Evolutionary conservation across 352 stramenopile genomes (phyloP).

Genomic region (Pythium monospermum): DNA sequence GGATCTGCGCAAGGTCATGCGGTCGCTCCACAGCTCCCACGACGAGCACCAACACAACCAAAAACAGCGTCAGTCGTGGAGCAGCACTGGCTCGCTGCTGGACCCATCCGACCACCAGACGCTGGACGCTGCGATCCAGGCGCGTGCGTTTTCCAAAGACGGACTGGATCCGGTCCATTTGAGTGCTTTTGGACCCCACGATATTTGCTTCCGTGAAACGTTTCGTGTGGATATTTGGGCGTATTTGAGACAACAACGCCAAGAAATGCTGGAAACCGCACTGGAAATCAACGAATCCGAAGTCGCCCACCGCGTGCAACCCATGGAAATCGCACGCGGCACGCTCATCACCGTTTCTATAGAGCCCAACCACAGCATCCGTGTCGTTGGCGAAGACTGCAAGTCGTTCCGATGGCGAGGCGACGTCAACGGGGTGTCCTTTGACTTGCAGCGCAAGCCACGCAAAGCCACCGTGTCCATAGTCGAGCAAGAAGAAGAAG

Average conservation of each 20-base stretch:
- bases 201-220: constrained; percentile 33
- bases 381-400: constrained; percentile 38
- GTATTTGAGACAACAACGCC: constrained; percentile 57
- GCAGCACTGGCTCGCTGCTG: background rate
- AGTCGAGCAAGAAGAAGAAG: constrained; percentile 5
- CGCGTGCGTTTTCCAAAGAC: constrained; percentile 11
- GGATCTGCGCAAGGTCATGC: constrained; percentile 30
- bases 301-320: constrained; percentile 39
- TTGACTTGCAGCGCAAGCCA: constrained; percentile 41
- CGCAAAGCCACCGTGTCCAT: too few species aligned
- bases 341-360: constrained; percentile 61
- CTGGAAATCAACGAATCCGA: constrained; percentile 48
- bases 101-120: background rate
- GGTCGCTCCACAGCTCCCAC: constrained; percentile 39
- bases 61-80: too few species aligned
- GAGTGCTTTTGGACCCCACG: constrained; percentile 46
- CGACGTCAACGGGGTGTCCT: constrained; percentile 53
- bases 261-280: constrained; percentile 55
- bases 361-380: constrained; percentile 34
- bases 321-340: constrained; percentile 45
- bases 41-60: background rate
- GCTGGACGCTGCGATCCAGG: constrained; percentile 9
- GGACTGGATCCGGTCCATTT: constrained; percentile 42
- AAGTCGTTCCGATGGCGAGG: constrained; percentile 66
- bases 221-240: constrained; percentile 72